Percentiles rank a stretch among this genome's conserved stretches.
phyloP scores from a whole-genome alignment of 495 filamentous ascomycete genomes.

The Hypoxylon intermedium region DNA sequence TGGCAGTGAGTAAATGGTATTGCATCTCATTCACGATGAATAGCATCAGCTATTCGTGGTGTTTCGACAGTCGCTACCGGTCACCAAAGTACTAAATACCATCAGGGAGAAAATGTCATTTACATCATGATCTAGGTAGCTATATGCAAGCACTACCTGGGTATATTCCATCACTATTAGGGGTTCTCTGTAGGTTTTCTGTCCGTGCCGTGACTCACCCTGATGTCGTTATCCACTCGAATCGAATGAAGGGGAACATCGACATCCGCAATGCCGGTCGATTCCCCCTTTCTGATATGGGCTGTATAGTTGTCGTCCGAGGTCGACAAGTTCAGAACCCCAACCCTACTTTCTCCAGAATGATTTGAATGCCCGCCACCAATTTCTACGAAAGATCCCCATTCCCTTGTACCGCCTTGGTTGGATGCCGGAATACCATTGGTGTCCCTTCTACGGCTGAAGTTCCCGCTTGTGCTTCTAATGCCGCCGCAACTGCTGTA shows the following conservation, averaged over 20 bases:
- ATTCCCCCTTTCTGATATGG: slow-evolving; percentile 6
- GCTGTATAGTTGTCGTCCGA: slow-evolving; percentile 7
- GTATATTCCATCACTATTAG: no score
- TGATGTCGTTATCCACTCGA: slow-evolving; percentile 11
- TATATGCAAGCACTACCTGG: background rate
- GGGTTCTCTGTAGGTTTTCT: background rate
- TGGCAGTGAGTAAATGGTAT: no score
- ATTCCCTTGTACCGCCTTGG: no score
- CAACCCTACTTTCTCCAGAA: slow-evolving; percentile 4
- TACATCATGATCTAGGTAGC: background rate
- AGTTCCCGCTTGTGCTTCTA: background rate
- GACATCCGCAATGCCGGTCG: background rate
- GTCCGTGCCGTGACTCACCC: background rate
- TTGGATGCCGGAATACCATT: background rate
- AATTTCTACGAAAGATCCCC: no score
- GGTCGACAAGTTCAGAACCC: background rate
- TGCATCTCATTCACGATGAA: no score
- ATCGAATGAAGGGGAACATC: slow-evolving; percentile 11
- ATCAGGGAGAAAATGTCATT: background rate
- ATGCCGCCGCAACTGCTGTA: background rate
- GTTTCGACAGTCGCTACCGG: no score
- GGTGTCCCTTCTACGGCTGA: background rate
- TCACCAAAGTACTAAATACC: no score
- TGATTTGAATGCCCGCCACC: background rate
- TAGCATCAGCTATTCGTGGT: background rate